phyloP scores from a whole-genome alignment of 2,329 filamentous ascomycete genomes.

The Alternaria sp. region DNA sequence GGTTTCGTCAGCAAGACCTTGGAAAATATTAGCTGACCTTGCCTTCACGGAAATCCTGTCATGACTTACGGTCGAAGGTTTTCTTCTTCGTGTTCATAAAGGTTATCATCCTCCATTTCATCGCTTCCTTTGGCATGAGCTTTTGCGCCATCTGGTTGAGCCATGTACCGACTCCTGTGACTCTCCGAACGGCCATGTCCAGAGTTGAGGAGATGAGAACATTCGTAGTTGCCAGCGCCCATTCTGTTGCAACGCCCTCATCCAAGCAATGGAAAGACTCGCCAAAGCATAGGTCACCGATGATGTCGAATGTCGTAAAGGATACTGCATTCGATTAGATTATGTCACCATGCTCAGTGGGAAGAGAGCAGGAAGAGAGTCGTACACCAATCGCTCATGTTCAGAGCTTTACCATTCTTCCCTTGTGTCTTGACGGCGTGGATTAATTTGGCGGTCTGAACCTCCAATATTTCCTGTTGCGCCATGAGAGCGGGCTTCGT shows the following conservation, averaged over 20 bases:
- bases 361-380: neutral
- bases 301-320: slow-evolving; percentile 3
- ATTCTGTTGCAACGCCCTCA: slow-evolving; percentile 1
- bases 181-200: slow-evolving; percentile 3
- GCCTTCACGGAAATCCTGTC: neutral
- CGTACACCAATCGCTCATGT: slow-evolving; percentile 1
- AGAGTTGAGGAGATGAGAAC: neutral
- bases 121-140: neutral
- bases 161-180: neutral
- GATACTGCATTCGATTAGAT: neutral
- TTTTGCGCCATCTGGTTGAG: neutral
- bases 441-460: neutral
- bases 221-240: neutral
- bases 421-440: neutral
- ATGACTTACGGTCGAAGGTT: neutral
- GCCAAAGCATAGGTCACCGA: slow-evolving; percentile 7
- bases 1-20: slow-evolving; percentile 2
- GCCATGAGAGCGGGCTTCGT: neutral
- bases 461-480: neutral
- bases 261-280: slow-evolving; percentile 4
- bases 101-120: neutral
- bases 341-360: neutral
- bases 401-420: neutral
- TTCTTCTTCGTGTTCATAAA: neutral
- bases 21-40: neutral